A percentile compares a stretch with the other conserved stretches of the same genome.
These are phyloP conservation scores for Jackrogersella minutella DNA, from an alignment of 495 filamentous ascomycete genomes.

Conservation along the genomic window DNA sequence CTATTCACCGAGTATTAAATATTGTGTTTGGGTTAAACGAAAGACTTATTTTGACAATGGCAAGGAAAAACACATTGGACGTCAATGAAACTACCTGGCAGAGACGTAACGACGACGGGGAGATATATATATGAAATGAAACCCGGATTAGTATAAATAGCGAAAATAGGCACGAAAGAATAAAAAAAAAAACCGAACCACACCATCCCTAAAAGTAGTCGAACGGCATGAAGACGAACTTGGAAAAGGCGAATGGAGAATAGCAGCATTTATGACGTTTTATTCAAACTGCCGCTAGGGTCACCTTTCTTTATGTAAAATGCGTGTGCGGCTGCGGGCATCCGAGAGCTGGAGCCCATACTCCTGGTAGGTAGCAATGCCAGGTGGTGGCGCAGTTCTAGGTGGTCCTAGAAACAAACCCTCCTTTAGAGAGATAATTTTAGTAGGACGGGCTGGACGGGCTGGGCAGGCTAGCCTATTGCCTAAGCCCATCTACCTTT, in stretches of 20 bases:
- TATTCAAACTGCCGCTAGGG: conserved; percentile 32
- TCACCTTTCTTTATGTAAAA: background rate
- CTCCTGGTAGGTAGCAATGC: background rate
- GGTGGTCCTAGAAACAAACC: conserved; percentile 14
- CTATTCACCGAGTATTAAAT: background rate
- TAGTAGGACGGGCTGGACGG: conserved; percentile 6
- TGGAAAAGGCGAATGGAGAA: conserved; percentile 21
- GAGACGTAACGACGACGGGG: too few relatives aligned
- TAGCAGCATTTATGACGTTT: conserved; percentile 34
- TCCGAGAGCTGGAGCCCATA: conserved; percentile 14
- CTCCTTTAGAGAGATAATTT: conserved; percentile 27
- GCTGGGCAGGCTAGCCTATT: background rate
- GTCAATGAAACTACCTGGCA: background rate
- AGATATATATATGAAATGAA: conserved; percentile 20
- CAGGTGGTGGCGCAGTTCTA: conserved; percentile 30
- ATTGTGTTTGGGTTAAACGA: conserved; percentile 18
- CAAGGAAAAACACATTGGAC: conserved; percentile 10
- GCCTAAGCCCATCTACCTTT: too few relatives aligned
- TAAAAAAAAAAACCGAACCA: conserved; percentile 13
- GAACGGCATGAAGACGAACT: conserved; percentile 19
- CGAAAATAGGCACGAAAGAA: conserved; percentile 6
- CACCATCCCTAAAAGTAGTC: conserved; percentile 7
- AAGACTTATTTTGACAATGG: conserved; percentile 5
- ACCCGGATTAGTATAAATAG: background rate
- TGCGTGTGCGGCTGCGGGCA: conserved; percentile 27